phyloP scores from a whole-genome alignment of 2,329 filamentous ascomycete genomes.

The Pezicula radicicola region DNA sequence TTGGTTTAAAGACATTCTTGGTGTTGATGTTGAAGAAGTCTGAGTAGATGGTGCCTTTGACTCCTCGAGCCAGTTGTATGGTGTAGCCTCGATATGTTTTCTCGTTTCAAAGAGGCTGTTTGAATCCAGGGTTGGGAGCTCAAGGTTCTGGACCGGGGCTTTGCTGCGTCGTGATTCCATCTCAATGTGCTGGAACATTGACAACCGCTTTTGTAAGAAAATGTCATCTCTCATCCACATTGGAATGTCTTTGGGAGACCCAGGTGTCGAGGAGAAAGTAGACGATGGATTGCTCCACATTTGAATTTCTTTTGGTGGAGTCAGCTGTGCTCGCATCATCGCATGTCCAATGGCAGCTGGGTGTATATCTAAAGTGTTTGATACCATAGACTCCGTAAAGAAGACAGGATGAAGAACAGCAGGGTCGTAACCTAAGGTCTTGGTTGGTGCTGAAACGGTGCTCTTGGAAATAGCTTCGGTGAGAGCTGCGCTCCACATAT shows the following conservation, averaged over 20 bases:
- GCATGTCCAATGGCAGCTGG: slow-evolving; percentile 14
- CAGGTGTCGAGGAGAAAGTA: neutral
- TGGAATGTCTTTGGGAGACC: neutral
- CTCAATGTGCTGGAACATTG: neutral
- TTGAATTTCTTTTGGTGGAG: neutral
- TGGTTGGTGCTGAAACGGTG: neutral
- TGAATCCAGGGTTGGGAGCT: neutral
- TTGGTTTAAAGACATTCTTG: no score
- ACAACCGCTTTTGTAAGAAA: neutral
- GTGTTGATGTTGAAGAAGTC: neutral
- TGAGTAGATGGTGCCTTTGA: neutral
- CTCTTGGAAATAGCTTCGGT: slow-evolving; percentile 9
- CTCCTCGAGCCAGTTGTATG: neutral
- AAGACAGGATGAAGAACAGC: slow-evolving; percentile 19
- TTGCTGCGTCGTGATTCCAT: neutral
- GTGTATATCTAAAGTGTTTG: slow-evolving; percentile 8
- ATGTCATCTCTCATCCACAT: neutral
- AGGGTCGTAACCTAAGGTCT: slow-evolving; percentile 8
- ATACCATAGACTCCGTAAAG: slow-evolving; percentile 14
- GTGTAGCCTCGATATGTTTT: neutral
- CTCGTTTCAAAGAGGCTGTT: neutral
- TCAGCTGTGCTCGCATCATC: slow-evolving; percentile 5
- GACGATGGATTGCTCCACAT: neutral
- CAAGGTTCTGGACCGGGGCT: neutral
- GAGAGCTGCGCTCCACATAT: slow-evolving; percentile 9